phyloP scores from a whole-genome alignment of 2,329 filamentous ascomycete genomes.

The Bertia moriformis region DNA sequence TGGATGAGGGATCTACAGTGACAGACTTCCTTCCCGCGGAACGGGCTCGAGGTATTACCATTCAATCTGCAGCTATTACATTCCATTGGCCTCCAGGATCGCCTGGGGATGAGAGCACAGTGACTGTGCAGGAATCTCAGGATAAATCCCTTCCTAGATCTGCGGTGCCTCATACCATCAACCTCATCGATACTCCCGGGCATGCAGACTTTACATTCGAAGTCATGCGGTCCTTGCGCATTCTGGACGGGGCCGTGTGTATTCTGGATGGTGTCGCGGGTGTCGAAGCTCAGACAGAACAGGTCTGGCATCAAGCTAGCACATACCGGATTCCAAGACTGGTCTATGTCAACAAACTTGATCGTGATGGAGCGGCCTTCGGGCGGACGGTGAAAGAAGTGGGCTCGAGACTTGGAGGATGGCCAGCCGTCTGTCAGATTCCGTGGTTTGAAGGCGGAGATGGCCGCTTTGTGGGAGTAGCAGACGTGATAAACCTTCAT shows the following conservation, averaged over 20 bases:
- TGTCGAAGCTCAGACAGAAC: conserved; percentile 62
- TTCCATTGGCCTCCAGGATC: conserved; percentile 58
- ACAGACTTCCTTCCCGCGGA: conserved; percentile 66
- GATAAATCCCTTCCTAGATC: conserved; percentile 23
- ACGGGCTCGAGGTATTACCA: conserved; percentile 57
- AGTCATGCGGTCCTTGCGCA: conserved; percentile 53
- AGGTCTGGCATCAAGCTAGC: conserved; percentile 61
- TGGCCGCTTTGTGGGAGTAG: conserved; percentile 47
- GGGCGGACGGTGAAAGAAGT: conserved; percentile 54
- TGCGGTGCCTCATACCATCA: conserved; percentile 44
- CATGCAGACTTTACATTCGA: conserved; percentile 67
- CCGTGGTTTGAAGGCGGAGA: conserved; percentile 54
- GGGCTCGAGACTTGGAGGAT: conserved; percentile 43
- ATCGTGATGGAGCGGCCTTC: conserved; percentile 54
- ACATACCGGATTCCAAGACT: conserved; percentile 53
- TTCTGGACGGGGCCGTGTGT: conserved; percentile 59
- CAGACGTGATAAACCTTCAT: conserved; percentile 47
- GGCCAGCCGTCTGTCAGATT: conserved; percentile 59
- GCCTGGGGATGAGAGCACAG: neutral
- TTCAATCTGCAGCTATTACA: conserved; percentile 61
- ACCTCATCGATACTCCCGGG: conserved; percentile 59
- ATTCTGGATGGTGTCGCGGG: conserved; percentile 62
- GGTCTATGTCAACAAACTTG: conserved; percentile 14
- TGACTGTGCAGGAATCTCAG: conserved; percentile 6
- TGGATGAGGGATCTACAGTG: conserved; percentile 62